phyloP scores from a whole-genome alignment of 2,329 filamentous ascomycete genomes.

The Aspergillus hortae region DNA sequence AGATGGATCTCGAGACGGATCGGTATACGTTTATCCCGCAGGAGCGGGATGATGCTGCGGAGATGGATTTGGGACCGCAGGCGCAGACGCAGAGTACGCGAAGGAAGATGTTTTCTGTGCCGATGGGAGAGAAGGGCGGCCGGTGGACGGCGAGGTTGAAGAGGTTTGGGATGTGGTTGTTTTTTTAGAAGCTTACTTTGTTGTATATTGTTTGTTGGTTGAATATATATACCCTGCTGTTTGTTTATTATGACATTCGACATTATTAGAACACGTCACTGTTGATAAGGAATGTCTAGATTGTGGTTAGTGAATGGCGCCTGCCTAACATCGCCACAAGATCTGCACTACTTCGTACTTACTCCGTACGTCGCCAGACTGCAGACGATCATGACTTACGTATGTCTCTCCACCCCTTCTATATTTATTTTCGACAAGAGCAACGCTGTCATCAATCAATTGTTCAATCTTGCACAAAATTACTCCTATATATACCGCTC shows the following conservation, averaged over 20 bases:
- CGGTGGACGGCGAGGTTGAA: constrained; percentile 22
- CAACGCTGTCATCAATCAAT: too few species aligned
- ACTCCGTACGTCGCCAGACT: too few species aligned
- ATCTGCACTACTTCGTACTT: too few species aligned
- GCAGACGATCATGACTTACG: too few species aligned
- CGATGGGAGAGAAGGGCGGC: constrained; percentile 7
- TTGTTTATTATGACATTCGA: too few species aligned
- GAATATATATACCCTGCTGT: too few species aligned
- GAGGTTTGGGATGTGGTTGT: constrained; percentile 37
- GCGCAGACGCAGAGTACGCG: neutral
- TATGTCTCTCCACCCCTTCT: too few species aligned
- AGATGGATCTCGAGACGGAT: constrained; percentile 54
- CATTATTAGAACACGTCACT: too few species aligned
- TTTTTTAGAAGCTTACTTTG: constrained; percentile 17
- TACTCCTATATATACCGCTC: neutral
- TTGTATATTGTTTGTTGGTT: neutral
- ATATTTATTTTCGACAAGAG: neutral
- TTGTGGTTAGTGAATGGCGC: too few species aligned
- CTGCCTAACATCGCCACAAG: too few species aligned
- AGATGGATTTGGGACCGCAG: constrained; percentile 10
- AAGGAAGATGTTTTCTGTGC: neutral
- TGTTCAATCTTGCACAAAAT: too few species aligned
- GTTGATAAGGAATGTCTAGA: too few species aligned
- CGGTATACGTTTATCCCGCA: constrained; percentile 25
- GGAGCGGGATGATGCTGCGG: constrained; percentile 21